These are phyloP conservation scores for Pycnococcus provasolii DNA, from an alignment of 139 green algal genomes.

Conservation along the genomic window DNA sequence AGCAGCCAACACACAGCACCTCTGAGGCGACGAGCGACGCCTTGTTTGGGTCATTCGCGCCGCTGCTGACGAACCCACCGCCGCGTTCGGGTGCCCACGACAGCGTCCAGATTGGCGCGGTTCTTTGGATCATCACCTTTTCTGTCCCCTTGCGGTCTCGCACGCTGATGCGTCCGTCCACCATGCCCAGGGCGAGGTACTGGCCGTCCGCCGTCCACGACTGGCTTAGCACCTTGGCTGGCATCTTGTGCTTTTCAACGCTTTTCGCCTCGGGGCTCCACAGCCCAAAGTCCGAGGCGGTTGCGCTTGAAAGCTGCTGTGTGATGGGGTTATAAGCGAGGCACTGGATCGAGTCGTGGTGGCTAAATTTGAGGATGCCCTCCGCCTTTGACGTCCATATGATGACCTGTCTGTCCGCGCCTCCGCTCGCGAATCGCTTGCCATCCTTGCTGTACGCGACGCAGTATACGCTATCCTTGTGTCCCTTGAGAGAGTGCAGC, in stretches of 20 bases:
- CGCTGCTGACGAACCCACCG: background rate
- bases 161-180: constrained; percentile 57
- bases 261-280: constrained; percentile 74
- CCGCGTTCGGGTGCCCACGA: constrained; percentile 20
- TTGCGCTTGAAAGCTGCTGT: constrained; percentile 66
- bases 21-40: constrained; percentile 17
- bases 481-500: constrained; percentile 54
- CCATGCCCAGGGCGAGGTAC: constrained; percentile 59
- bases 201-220: constrained; percentile 64
- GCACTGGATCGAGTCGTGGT: constrained; percentile 63
- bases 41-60: background rate
- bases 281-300: constrained; percentile 60
- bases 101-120: constrained; percentile 57
- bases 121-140: constrained; percentile 47
- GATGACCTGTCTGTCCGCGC: constrained; percentile 74
- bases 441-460: constrained; percentile 63
- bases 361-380: constrained; percentile 70
- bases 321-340: constrained; percentile 70
- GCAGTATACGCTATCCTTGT: constrained; percentile 63
- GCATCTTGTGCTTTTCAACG: constrained; percentile 70
- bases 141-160: constrained; percentile 58
- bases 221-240: constrained; percentile 39
- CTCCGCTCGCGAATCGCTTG: constrained; percentile 64
- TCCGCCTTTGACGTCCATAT: constrained; percentile 70
- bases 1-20: constrained; percentile 51